Base-by-base conservation (phyloP, 1,284 basidiomycete species). In the Coriolopsis trogii region DNA sequence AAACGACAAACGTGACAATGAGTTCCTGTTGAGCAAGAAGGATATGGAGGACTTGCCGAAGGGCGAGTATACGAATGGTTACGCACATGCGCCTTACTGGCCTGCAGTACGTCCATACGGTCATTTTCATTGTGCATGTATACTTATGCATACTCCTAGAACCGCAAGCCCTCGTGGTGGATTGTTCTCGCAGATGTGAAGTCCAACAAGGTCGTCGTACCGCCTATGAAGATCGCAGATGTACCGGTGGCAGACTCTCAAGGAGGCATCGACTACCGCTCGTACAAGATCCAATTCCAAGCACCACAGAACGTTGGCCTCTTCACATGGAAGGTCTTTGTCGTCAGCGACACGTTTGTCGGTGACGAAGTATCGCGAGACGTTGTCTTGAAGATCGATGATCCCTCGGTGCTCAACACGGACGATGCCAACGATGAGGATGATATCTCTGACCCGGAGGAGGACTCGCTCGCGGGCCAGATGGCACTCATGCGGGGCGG, bases 401-500 rank as follows among this genome's bases (percentile, higher is more conserved):
- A 92, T 28, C 73, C 81, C 7, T 78, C 85, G 12, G 76, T 75
- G 5, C 74, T 87, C 12, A 76, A 72, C 8, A 73, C 72, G 0
- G 85, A 87, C 9, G 87, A 88, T 49, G 77, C 79, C 51, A 80
- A 73, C 18, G 76, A 72, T 13, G 94, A 95, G 42, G 94, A 96
- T 65, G 93, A 95, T 52, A 98, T 98, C 56, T 96, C 93, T 0
- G 95, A 97, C 48, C 95, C 95, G 0, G 95, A 98, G 41, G 95
- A 98, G 71, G 95, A 97, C 70, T 83, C 87, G 21, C 75, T 99
- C 40, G 97, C 95, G 3, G 97, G 97, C 3, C 97, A 99, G 77
- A 98, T 99, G 95, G 95, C 96, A 3, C 82, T 89, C 43, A 96
- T 99, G 93, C 87, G 93, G 46, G 97, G 97, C 5, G 91, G 88